Evolutionary conservation across 2,329 filamentous ascomycete species (phyloP).

Genomic region (Colletotrichum musicola): DNA sequence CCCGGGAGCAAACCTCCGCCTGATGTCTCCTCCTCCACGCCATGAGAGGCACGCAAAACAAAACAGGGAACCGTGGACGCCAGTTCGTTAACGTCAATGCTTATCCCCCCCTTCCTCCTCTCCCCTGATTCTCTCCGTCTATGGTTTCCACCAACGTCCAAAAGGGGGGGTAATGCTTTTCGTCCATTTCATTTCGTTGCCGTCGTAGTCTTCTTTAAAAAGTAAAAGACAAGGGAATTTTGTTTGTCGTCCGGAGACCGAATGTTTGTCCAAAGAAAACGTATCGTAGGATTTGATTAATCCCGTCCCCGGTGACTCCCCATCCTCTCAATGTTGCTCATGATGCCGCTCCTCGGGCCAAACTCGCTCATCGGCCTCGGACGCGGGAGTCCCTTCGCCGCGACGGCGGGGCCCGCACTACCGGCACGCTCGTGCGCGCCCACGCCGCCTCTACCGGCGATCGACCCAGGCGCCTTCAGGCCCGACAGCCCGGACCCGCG

Average conservation of each 20-base stretch:
- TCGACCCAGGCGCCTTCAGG: constrained; percentile 70
- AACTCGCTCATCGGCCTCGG: constrained; percentile 61
- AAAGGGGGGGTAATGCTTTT: constrained; percentile 11
- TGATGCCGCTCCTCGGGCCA: constrained; percentile 75
- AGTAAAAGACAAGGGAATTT: background rate
- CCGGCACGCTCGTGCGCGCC: constrained; percentile 62
- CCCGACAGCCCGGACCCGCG: constrained; percentile 61
- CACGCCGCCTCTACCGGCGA: constrained; percentile 60
- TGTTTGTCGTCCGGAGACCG: background rate
- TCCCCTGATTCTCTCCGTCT: background rate
- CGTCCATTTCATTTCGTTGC: constrained; percentile 37
- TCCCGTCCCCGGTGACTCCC: constrained; percentile 69
- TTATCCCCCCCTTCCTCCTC: background rate
- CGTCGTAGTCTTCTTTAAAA: constrained; percentile 21
- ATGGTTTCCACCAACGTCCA: no score
- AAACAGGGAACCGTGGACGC: constrained; percentile 36
- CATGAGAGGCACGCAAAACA: background rate
- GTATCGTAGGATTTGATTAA: background rate
- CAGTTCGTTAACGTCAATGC: constrained; percentile 39
- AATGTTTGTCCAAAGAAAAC: no score
- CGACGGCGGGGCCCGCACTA: constrained; percentile 49
- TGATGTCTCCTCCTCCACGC: no score
- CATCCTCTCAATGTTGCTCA: constrained; percentile 92
- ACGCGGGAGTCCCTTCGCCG: constrained; percentile 55
- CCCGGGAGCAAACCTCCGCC: no score